Conservation (phyloP, 495 filamentous ascomycete species). For the Lepidopterella palustris region DNA sequence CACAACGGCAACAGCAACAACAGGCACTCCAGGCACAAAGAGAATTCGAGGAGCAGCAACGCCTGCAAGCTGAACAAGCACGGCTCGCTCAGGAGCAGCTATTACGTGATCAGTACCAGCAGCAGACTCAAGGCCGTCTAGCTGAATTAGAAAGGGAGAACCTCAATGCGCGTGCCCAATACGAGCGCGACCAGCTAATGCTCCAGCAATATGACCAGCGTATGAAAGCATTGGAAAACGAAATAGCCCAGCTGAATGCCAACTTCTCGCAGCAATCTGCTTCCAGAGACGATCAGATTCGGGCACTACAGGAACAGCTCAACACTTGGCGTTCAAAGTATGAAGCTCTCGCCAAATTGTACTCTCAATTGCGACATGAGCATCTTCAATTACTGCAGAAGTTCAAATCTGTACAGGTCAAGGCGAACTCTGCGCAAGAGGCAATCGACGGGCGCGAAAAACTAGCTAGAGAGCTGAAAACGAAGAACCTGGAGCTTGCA, state of each 20-base stretch:
- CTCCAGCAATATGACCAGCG: slow-evolving; percentile 92
- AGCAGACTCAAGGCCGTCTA: slow-evolving; percentile 86
- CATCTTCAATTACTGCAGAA: slow-evolving; percentile 91
- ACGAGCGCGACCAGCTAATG: slow-evolving; percentile 93
- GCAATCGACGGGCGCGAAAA: slow-evolving; percentile 93
- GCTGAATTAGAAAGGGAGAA: slow-evolving; percentile 94
- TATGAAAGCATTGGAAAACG: slow-evolving; percentile 85
- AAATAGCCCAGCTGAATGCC: slow-evolving; percentile 71
- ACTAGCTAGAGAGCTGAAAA: slow-evolving; percentile 94
- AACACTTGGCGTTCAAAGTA: slow-evolving; percentile 97
- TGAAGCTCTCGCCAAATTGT: slow-evolving; percentile 91
- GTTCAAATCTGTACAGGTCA: slow-evolving; percentile 91
- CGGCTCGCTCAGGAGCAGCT: slow-evolving; percentile 84
- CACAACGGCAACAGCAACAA: slow-evolving; percentile 74
- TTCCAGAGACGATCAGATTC: slow-evolving; percentile 92
- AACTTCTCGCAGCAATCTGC: slow-evolving; percentile 78
- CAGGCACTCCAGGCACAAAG: slow-evolving; percentile 74
- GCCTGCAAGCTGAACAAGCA: slow-evolving; percentile 80
- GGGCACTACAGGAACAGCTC: slow-evolving; percentile 84
- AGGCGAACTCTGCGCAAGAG: slow-evolving; percentile 93
- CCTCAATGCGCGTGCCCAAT: slow-evolving; percentile 86
- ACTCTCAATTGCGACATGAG: slow-evolving; percentile 90
- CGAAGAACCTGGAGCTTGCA: slow-evolving; percentile 94
- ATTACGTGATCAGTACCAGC: slow-evolving; percentile 75
- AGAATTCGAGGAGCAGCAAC: slow-evolving; percentile 94